phyloP scores from a whole-genome alignment of 305 asterid genomes.

The Plantago lanceolata region DNA sequence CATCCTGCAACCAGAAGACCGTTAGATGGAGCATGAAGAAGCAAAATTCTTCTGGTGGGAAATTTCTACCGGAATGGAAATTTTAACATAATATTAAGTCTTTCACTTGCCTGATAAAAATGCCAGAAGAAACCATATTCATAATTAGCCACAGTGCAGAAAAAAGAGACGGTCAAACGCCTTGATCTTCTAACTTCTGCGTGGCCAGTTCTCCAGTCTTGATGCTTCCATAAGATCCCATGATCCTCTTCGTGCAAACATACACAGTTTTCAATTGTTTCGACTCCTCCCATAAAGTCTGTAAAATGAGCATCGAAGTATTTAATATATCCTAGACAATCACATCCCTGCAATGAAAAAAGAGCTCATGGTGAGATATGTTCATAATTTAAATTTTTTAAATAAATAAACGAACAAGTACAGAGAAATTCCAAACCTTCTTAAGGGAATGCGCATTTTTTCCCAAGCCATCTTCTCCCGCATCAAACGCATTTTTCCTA shows the following conservation, averaged over 20 bases:
- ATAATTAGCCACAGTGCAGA: slow-evolving; percentile 94
- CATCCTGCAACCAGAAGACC: slow-evolving; percentile 80
- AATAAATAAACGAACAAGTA: too few species aligned
- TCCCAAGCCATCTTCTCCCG: slow-evolving; percentile 98
- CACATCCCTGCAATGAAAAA: slow-evolving; percentile 72
- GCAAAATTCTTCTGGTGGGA: too few species aligned
- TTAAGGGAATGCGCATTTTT: slow-evolving; percentile 93
- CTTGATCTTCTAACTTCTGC: slow-evolving; percentile 95
- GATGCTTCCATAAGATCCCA: slow-evolving; percentile 98
- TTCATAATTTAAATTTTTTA: too few species aligned
- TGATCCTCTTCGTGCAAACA: slow-evolving; percentile 96
- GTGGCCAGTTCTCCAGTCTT: slow-evolving; percentile 94
- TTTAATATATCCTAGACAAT: slow-evolving; percentile 81
- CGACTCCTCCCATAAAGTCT: slow-evolving; percentile 92
- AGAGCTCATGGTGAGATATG: slow-evolving; percentile 7
- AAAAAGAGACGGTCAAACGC: slow-evolving; percentile 83
- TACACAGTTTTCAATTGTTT: slow-evolving; percentile 85
- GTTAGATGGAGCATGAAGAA: too few species aligned
- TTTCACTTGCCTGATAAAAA: slow-evolving; percentile 81
- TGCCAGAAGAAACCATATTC: slow-evolving; percentile 98
- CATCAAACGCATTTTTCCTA: slow-evolving; percentile 96
- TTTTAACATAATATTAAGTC: too few species aligned
- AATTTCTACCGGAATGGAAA: too few species aligned
- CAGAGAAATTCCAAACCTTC: slow-evolving; percentile 67
- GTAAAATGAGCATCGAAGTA: slow-evolving; percentile 91